Evolutionary conservation across 495 filamentous ascomycete species (phyloP).

Genomic region (Bathelium albidoporum): DNA sequence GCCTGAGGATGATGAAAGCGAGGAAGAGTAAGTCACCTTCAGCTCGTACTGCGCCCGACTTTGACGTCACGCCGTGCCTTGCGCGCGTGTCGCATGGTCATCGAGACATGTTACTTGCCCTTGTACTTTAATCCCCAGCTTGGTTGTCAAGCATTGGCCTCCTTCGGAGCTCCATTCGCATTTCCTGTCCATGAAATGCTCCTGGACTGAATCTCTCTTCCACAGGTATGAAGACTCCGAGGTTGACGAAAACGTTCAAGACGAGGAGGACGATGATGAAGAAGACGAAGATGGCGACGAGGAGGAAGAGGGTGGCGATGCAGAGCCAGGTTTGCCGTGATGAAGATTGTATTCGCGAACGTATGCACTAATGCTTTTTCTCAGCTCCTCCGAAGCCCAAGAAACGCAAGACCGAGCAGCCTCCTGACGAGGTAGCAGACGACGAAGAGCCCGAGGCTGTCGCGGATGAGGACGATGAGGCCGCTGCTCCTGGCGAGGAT

Average conservation of each 20-base stretch:
- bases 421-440: conserved; percentile 8
- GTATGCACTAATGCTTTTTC: background rate
- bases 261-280: conserved; percentile 17
- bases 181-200: background rate
- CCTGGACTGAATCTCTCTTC: background rate
- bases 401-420: conserved; percentile 12
- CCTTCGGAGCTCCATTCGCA: background rate
- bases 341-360: background rate
- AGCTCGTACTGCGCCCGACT: conserved; percentile 3
- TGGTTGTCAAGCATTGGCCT: background rate
- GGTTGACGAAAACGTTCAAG: conserved; percentile 21
- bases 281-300: conserved; percentile 15
- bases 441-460: conserved; percentile 14
- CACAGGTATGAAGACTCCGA: conserved; percentile 20
- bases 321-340: conserved; percentile 7
- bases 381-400: conserved; percentile 11
- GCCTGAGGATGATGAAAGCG: conserved; percentile 46
- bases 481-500: conserved; percentile 18
- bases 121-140: background rate
- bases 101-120: background rate
- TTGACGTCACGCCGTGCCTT: conserved; percentile 24
- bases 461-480: conserved; percentile 15
- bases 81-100: background rate
- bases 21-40: conserved; percentile 48
- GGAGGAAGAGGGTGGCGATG: conserved; percentile 18